Evolutionary conservation across 2,329 filamentous ascomycete species (phyloP), one percentile per base, ranked within the genome.

Genomic region (Calonectria naviculata): DNA sequence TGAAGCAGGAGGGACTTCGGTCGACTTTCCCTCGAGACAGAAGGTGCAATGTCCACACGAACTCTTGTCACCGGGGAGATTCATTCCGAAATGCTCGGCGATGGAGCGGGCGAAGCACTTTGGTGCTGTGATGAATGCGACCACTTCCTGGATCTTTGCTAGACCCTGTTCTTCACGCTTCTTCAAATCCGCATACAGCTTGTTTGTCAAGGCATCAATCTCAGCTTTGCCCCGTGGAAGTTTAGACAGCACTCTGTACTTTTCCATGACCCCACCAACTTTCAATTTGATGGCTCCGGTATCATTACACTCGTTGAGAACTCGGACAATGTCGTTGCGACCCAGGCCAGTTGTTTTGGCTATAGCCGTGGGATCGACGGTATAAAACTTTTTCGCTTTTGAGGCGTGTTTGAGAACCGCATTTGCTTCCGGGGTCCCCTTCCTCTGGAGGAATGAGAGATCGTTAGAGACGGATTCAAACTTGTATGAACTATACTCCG

Each of bases 51-150:
- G 87, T 0, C 88, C 89, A 68, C 90, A 92, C 21, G 84, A 81
- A 1, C 78, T 73, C 60, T 84, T 84, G 0, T 80, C 80, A 5
- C 82, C 80, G 0, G 86, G 85, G 4, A 90, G 78, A 4, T 78
- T 78, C 79, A 91, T 90, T 26, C 89, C 90, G 71, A 92, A 92
- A 73, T 92, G 88, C 29, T 84, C 75, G 0, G 90, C 88, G 0
- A 93, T 81, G 0, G 84, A 81, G 1, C 81, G 80, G 0, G 90
- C 86, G 68, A 90, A 88, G 74, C 90, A 92, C 24, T 81, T 77
- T 3, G 78, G 74, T 0, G 83, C 84, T 0, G 89, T 91, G 67
- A 92, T 82, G 4, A 92, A 83, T n/a, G 85, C 78, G 28, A 88
- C 82, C 4, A 92, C 84, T 21, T 88, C 79, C 24, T 87, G 81